Percentiles rank a stretch among this genome's conserved stretches.
Evolutionary conservation across 1,139 yeast genomes (phyloP).

Genomic region (Wickerhamiella infanticola): DNA sequence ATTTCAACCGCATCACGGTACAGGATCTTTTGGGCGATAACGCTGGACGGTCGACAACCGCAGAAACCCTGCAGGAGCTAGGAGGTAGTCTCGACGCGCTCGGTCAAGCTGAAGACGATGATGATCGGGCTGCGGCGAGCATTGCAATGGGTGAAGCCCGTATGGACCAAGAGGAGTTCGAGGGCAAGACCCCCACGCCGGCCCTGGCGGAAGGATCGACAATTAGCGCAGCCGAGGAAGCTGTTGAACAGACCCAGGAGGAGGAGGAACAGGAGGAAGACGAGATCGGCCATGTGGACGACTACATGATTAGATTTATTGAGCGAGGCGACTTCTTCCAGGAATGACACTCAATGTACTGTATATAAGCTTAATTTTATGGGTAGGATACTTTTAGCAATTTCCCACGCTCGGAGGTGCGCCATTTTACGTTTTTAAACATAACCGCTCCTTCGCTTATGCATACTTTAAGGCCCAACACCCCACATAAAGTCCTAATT

Average conservation of each 20-base stretch:
- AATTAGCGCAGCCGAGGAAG: not conserved
- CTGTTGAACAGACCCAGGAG: constrained; percentile 27
- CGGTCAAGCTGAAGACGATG: constrained; percentile 93
- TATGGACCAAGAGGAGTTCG: constrained; percentile 72
- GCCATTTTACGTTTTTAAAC: too few relatives aligned
- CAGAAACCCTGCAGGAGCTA: constrained; percentile 23
- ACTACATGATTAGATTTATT: constrained; percentile 84
- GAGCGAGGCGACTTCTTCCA: constrained; percentile 30
- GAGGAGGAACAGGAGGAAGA: constrained; percentile 34
- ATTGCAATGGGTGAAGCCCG: constrained; percentile 81
- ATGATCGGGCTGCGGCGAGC: constrained; percentile 84
- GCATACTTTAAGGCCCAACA: too few relatives aligned
- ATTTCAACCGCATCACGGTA: constrained; percentile 80
- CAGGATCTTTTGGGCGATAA: constrained; percentile 69
- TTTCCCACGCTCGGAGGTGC: too few relatives aligned
- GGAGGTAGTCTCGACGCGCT: constrained; percentile 48
- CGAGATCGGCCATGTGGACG: constrained; percentile 86
- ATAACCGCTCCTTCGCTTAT: too few relatives aligned
- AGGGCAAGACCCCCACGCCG: constrained; percentile 22
- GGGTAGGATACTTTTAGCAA: too few relatives aligned
- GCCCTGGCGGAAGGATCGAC: not conserved
- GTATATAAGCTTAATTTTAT: too few relatives aligned
- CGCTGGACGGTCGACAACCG: constrained; percentile 21
- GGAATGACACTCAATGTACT: not conserved
- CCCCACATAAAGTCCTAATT: too few relatives aligned